Conservation (phyloP, 2,329 filamentous ascomycete genomes). For the Fusarium secorum region DNA sequence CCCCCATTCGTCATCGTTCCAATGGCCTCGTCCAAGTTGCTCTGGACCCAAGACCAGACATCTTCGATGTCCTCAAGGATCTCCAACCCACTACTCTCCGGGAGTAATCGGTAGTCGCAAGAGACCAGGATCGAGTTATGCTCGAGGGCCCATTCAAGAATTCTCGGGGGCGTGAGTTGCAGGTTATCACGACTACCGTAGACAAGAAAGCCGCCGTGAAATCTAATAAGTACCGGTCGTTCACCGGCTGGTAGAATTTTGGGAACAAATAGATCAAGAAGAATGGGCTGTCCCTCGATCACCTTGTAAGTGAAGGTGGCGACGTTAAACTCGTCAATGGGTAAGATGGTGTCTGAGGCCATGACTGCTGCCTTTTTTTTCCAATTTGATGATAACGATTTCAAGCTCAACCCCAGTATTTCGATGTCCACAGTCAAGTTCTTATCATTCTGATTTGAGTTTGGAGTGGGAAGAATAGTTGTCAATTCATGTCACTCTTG, state of each 20-base stretch:
- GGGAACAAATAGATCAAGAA: neutral
- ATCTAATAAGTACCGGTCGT: rapidly evolving
- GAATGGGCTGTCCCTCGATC: rapidly evolving
- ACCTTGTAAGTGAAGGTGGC: neutral
- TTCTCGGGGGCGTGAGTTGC: rapidly evolving
- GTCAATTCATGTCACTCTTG: rapidly evolving
- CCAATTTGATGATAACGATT: rapidly evolving
- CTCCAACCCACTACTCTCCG: rapidly evolving
- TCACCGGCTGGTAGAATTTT: rapidly evolving
- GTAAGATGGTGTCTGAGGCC: rapidly evolving
- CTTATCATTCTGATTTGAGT: no score
- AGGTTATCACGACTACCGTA: neutral
- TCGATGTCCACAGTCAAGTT: no score
- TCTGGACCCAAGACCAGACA: neutral
- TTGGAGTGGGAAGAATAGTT: neutral
- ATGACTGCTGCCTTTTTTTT: neutral
- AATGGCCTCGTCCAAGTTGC: rapidly evolving
- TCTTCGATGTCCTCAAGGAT: rapidly evolving
- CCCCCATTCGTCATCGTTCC: neutral
- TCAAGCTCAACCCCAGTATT: rapidly evolving
- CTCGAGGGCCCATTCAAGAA: neutral
- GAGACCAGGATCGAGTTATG: rapidly evolving
- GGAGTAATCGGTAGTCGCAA: neutral
- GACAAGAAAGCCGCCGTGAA: neutral
- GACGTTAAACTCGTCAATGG: neutral